Base-by-base conservation (phyloP, 148 eudicot genomes). In the Pharnaceum exiguum region DNA sequence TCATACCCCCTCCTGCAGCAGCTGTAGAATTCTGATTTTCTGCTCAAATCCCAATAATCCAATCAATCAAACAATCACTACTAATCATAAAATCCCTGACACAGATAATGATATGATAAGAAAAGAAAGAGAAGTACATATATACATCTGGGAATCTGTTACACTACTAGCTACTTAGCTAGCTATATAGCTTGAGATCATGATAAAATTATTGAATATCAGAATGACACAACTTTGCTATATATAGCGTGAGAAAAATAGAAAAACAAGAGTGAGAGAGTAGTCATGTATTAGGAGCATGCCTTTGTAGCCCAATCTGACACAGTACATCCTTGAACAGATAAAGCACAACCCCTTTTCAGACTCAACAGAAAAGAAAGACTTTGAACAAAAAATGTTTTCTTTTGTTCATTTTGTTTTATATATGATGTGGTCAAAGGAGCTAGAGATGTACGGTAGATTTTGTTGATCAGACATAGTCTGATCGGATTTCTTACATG, bases 1-100 rank as follows among this genome's bases (percentile, higher is more conserved):
- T 88, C 86, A 85, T 83, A 50, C 88, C 96, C 48, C 61, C 75
- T 27, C 46, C 59, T 33, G 9, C 60, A 8, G 70, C 28, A 10
- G 65, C 25, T 7, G 64, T 48, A 18, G 74, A 57, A 16, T 43
- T 51, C 7, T 44, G 64, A 64, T 57, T 53, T 42, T 63, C 74
- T 70, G 57, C 49, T 21, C 22, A 15, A 16, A 43, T 25, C 22
- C 40, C 45, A 1, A 26, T 15, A 21, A 63, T 17, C n/a, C 38
- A 62, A 45, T 29, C 23, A 59, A 21, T 27, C 28, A 48, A 39
- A 40, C 52, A 43, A 38, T 5, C 55, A 42, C 10, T 30, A 22
- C 22, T 5, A 33, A 52, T 53, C n/a, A 51, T 32, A 39, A 15
- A 28, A 9, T 48, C 27, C 52, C 13, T 32, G 30, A 28, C 24